Conservation (phyloP, 139 green algal genomes). For the Coccomyxa sp. region DNA sequence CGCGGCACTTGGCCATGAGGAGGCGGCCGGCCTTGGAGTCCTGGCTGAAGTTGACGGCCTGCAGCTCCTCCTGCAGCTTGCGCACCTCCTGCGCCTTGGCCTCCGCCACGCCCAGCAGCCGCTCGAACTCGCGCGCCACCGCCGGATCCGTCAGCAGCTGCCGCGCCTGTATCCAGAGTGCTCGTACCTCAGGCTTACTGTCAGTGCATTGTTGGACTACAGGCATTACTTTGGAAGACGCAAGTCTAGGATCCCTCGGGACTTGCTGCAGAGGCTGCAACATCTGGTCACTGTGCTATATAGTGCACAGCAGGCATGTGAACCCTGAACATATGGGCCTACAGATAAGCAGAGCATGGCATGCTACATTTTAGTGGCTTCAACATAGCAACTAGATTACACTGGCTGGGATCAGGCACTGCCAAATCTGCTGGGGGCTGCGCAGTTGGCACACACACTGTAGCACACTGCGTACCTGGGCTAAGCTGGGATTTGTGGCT, state of each 20-base stretch:
- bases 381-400: not conserved
- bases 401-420: not conserved
- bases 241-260: too few relatives aligned
- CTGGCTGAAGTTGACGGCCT: slow-evolving; percentile 62
- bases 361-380: not conserved
- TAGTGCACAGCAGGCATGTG: too few relatives aligned
- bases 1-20: slow-evolving; percentile 78
- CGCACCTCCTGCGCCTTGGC: slow-evolving; percentile 46
- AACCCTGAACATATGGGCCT: not conserved
- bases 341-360: not conserved
- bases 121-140: slow-evolving; percentile 56
- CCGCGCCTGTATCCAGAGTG: slow-evolving; percentile 51
- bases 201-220: too few relatives aligned
- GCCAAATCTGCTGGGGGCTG: not conserved
- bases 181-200: too few relatives aligned
- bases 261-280: too few relatives aligned
- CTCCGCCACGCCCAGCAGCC: slow-evolving; percentile 50
- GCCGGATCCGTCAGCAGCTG: slow-evolving; percentile 73
- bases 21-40: slow-evolving; percentile 68
- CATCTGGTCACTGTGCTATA: too few relatives aligned
- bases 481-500: slow-evolving; percentile 34
- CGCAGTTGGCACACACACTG: not conserved
- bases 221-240: too few relatives aligned
- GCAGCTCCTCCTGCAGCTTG: slow-evolving; percentile 59
- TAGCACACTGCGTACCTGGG: slow-evolving; percentile 12